phyloP scores from a whole-genome alignment of 2,329 filamentous ascomycete species.

The Penicillium sp. region DNA sequence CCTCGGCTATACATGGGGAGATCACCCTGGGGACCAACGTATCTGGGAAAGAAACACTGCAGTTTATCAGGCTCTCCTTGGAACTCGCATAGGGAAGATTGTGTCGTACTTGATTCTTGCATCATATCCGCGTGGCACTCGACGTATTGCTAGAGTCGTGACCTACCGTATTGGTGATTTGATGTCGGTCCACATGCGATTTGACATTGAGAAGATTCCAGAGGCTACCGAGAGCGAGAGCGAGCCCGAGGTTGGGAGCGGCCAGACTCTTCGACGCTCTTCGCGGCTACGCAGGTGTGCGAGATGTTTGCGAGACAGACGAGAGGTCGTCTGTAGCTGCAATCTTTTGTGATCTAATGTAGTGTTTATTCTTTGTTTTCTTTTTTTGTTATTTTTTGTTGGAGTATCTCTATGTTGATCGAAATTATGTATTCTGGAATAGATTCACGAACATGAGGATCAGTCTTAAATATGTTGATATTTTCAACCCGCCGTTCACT shows the following conservation, averaged over 20 bases:
- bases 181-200: not conserved
- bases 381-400: not conserved
- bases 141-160: not conserved
- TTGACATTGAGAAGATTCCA: conserved; percentile 9
- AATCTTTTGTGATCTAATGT: not conserved
- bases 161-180: not conserved
- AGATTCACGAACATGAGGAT: not conserved
- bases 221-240: not conserved
- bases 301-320: not conserved
- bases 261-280: not conserved
- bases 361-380: not conserved
- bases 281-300: not conserved
- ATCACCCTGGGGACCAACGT: not conserved
- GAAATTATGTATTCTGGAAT: not conserved
- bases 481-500: no score
- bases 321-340: not conserved
- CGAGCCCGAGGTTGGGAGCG: no score
- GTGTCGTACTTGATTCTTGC: conserved; percentile 3
- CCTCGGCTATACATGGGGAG: not conserved
- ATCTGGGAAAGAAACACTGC: not conserved
- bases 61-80: conserved; percentile 10
- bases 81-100: conserved; percentile 9
- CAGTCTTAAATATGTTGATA: not conserved
- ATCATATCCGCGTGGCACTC: conserved; percentile 8
- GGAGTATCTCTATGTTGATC: not conserved